Base-by-base conservation (phyloP, 257 asterid species). In the Scutellaria minor region DNA sequence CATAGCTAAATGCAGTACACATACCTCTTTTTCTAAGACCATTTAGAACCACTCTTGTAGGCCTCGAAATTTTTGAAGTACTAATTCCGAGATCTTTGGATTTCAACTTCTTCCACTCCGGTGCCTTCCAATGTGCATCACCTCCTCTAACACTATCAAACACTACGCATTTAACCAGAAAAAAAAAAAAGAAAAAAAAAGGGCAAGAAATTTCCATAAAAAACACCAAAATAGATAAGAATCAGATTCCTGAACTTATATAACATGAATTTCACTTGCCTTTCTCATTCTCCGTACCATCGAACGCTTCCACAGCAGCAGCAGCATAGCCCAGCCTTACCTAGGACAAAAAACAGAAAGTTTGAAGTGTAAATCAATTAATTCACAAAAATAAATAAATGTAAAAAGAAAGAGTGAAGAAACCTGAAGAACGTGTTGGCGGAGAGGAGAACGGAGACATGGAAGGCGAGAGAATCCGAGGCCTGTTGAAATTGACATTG, bases 11-110 rank as follows among this genome's bases (percentile, higher is more conserved):
- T 47, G 62, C 14, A 72, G 27, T 9, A 52, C 0, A 48, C 27
- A 45, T 35, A 92, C 98, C 98, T 87, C 83, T 80, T 78, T 82
- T 74, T 76, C 81, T 84, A 69, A 93, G 96, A 37, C 90, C 82
- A 74, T 90, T 90, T 40, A 93, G 91, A 81, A 93, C 98, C 50
- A 76, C 81, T 81, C 85, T 80, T 6, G 95, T 79, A 41, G 95
- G 82, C 79, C 88, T 86, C 1, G 96, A 79, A 35, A 90, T 89
- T 82, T 85, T 90, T 1, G 93, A 89, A 77, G 63, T 83, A 72
- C 83, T 85, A 59, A 93, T 85, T 62, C 97, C 98, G 73, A 93
- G 87, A 42, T 90, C 97, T 71, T 81, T 81, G 45, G 97, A 85
- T 53, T 81, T 83, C 75, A 90, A 75, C 81, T 72, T 90, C 84